Percentiles rank a stretch among this genome's conserved stretches.
phyloP scores from a whole-genome alignment of 495 filamentous ascomycete genomes.

The Podospora pseudoanserina region DNA sequence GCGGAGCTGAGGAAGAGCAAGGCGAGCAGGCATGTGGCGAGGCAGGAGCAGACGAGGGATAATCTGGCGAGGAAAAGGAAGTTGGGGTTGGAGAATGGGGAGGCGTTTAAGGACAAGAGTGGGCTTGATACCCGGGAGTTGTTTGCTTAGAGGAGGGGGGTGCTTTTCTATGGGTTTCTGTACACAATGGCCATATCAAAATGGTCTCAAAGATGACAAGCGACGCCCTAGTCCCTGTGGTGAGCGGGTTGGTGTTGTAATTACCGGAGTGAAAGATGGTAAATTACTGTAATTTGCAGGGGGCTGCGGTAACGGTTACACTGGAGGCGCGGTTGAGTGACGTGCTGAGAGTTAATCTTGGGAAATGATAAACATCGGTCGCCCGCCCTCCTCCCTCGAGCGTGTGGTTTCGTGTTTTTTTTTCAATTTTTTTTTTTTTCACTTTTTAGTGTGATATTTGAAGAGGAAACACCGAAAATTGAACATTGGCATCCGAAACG shows the following conservation, averaged over 20 bases:
- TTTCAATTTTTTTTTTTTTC: neutral
- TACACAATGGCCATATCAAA: neutral
- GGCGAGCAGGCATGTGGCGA: conserved; percentile 67
- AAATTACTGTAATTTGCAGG: neutral
- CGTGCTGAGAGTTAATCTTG: neutral
- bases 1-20: conserved; percentile 70
- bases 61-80: conserved; percentile 68
- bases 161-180: neutral
- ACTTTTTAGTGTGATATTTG: neutral
- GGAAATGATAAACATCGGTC: neutral
- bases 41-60: conserved; percentile 70
- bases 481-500: neutral
- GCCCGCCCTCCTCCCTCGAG: neutral
- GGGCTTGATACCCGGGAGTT: conserved; percentile 76
- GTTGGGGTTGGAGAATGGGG: conserved; percentile 66
- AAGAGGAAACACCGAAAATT: neutral
- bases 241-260: neutral
- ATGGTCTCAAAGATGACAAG: neutral
- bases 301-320: no score
- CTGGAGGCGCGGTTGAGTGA: no score
- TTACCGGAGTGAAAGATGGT: neutral
- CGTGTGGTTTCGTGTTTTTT: neutral
- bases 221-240: neutral
- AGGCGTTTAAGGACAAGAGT: conserved; percentile 57
- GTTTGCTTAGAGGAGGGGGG: conserved; percentile 60